These are phyloP conservation scores for Globisporangium takayamanum DNA, from an alignment of 352 stramenopile genomes.

Conservation along the genomic window DNA sequence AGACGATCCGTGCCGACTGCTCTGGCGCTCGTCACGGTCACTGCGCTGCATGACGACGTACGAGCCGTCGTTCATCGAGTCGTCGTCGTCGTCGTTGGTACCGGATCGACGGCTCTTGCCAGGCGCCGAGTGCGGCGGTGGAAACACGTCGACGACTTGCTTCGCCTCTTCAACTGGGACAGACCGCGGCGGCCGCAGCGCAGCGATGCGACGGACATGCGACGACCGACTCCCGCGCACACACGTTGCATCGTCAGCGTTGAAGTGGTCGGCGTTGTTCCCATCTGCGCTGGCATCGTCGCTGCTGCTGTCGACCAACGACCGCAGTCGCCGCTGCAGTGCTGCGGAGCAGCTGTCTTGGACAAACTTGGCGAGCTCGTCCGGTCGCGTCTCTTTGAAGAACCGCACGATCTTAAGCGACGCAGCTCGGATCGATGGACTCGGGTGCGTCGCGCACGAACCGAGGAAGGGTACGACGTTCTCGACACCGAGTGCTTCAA, in stretches of 20 bases:
- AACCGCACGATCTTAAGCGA: slow-evolving; percentile 41
- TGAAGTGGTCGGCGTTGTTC: slow-evolving; percentile 53
- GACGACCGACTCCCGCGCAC: slow-evolving; percentile 66
- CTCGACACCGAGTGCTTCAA: slow-evolving; percentile 44
- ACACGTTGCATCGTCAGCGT: slow-evolving; percentile 42
- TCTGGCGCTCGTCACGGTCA: slow-evolving; percentile 13
- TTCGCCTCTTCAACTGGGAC: slow-evolving; percentile 64
- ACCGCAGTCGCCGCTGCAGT: slow-evolving; percentile 48
- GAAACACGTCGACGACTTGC: slow-evolving; percentile 55
- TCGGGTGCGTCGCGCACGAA: slow-evolving; percentile 53
- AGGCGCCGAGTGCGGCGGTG: slow-evolving; percentile 58
- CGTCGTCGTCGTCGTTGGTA: slow-evolving; percentile 20
- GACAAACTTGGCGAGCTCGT: slow-evolving; percentile 43
- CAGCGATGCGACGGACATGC: slow-evolving; percentile 64
- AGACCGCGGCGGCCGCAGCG: slow-evolving; percentile 51
- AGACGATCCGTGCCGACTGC: neutral
- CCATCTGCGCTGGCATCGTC: slow-evolving; percentile 20
- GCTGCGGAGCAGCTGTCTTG: slow-evolving; percentile 49
- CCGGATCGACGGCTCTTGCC: slow-evolving; percentile 41
- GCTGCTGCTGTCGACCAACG: slow-evolving; percentile 24
- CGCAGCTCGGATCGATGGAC: slow-evolving; percentile 29
- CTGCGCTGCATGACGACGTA: slow-evolving; percentile 18
- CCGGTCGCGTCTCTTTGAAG: slow-evolving; percentile 22
- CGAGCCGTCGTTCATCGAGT: slow-evolving; percentile 33
- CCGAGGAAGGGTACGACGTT: slow-evolving; percentile 74